Percentiles rank a stretch among this genome's conserved stretches.
Conservation (phyloP, 805 yeast genomes). For the Wickerhamomyces strasburgensis region DNA sequence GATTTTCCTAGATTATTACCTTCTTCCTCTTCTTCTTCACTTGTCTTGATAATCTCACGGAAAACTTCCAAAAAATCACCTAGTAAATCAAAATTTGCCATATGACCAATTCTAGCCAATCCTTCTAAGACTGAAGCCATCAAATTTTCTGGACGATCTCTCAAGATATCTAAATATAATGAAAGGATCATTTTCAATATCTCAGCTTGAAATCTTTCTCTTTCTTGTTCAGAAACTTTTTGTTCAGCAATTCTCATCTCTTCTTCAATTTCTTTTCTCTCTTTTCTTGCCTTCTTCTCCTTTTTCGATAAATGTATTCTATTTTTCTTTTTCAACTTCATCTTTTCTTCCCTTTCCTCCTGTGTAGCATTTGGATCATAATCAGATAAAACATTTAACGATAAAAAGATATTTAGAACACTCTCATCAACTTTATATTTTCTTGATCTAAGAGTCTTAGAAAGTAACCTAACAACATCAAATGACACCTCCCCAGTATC, state of each 20-base stretch:
- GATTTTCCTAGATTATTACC: conserved; percentile 40
- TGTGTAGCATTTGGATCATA: conserved; percentile 61
- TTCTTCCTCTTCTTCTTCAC: conserved; percentile 28
- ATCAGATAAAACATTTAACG: conserved; percentile 61
- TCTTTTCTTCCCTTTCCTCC: conserved; percentile 38
- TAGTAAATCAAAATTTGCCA: conserved; percentile 86
- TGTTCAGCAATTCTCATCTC: conserved; percentile 86
- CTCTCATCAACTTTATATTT: conserved; percentile 80
- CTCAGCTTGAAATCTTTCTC: conserved; percentile 82
- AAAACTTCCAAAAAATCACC: conserved; percentile 91
- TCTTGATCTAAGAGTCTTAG: conserved; percentile 68
- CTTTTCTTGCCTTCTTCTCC: conserved; percentile 83
- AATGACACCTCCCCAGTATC: conserved; percentile 75
- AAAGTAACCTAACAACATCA: conserved; percentile 63
- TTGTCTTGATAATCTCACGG: conserved; percentile 66
- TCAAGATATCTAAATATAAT: conserved; percentile 73
- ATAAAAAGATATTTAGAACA: conserved; percentile 66
- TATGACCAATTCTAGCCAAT: conserved; percentile 80
- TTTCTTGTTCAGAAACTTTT: conserved; percentile 79
- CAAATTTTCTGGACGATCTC: conserved; percentile 53
- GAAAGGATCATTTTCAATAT: conserved; percentile 68
- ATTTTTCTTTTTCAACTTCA: conserved; percentile 74
- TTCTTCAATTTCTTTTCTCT: conserved; percentile 79
- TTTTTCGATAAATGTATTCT: conserved; percentile 88
- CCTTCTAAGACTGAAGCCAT: conserved; percentile 92